Evolutionary conservation across 2,329 filamentous ascomycete species (phyloP).

Genomic region (Botrytis byssoidea): DNA sequence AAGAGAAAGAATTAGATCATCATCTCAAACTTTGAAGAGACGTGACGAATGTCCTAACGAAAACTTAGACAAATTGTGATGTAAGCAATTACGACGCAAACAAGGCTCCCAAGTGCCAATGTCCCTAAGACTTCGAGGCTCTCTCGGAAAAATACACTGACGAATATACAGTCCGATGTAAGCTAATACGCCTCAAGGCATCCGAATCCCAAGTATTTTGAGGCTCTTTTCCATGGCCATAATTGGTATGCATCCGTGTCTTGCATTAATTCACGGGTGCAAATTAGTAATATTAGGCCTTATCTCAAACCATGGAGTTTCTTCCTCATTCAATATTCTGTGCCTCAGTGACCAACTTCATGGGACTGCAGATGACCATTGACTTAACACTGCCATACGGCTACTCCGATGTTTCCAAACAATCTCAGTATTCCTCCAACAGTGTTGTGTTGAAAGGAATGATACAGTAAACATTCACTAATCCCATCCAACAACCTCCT

Average conservation of each 20-base stretch:
- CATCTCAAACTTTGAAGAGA: neutral
- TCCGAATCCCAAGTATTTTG: neutral
- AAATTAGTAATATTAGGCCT: neutral
- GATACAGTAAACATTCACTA: neutral
- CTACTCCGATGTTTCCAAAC: neutral
- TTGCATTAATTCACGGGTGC: neutral
- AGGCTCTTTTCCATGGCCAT: neutral
- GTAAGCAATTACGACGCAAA: neutral
- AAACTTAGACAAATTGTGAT: neutral
- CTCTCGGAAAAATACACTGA: neutral
- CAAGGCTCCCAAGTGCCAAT: neutral
- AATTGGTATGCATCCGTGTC: neutral
- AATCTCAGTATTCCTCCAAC: neutral
- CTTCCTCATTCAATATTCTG: neutral
- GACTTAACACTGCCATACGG: neutral
- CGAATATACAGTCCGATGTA: neutral
- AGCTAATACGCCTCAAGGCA: neutral
- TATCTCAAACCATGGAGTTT: neutral
- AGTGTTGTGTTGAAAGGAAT: neutral
- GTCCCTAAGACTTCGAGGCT: neutral
- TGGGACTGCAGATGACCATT: constrained; percentile 1
- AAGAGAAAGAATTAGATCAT: neutral
- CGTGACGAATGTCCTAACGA: neutral
- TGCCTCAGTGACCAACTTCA: neutral
- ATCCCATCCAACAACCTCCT: neutral